phyloP scores from a whole-genome alignment of 768 basidiomycete species.

The Boletus patriciae region DNA sequence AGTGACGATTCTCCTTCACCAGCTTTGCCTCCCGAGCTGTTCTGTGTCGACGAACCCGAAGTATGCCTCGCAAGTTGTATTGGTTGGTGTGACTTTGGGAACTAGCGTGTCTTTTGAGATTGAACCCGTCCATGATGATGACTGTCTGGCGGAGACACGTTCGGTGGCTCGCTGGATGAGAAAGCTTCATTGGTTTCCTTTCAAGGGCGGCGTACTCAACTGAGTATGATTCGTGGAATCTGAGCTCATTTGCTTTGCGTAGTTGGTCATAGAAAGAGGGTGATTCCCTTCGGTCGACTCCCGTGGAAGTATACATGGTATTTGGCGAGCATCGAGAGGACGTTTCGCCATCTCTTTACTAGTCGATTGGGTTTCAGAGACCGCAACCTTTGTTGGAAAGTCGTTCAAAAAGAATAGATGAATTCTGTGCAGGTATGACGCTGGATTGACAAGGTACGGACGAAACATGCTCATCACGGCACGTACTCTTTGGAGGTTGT shows the following conservation, averaged over 20 bases:
- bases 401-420: conserved; percentile 19
- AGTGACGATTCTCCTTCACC: conserved; percentile 12
- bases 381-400: conserved; percentile 11
- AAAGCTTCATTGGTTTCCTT: background rate
- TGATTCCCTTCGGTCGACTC: background rate
- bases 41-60: conserved; percentile 6
- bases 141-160: background rate
- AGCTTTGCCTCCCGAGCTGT: background rate
- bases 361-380: background rate
- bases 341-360: background rate
- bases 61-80: background rate
- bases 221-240: background rate
- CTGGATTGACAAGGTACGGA: conserved; percentile 6
- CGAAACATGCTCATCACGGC: conserved; percentile 12
- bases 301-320: background rate
- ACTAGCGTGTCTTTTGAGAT: background rate
- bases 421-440: conserved; percentile 10
- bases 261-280: background rate
- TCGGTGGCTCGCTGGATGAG: conserved; percentile 3
- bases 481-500: conserved; percentile 18
- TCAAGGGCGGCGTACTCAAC: conserved; percentile 14
- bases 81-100: background rate
- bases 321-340: background rate
- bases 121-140: background rate
- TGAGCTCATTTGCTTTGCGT: background rate